A percentile compares a stretch with the other conserved stretches of the same genome.
Conservation (phyloP, 1,139 yeast genomes). For the Debaryomyces coudertii region DNA sequence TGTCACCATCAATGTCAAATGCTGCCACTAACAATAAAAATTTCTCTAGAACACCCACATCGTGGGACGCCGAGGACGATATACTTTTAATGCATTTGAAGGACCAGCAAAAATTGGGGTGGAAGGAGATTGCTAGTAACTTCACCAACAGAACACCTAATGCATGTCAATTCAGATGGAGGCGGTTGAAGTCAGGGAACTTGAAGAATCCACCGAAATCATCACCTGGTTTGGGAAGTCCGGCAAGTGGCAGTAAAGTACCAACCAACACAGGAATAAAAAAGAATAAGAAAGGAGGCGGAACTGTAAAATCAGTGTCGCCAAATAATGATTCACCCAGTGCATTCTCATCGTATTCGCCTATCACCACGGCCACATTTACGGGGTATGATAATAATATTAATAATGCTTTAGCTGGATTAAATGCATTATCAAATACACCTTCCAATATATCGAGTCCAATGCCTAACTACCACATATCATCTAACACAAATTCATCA, state of each 20-base stretch:
- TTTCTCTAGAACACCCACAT: slow-evolving; percentile 57
- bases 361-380: slow-evolving; percentile 41
- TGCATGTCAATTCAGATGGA: slow-evolving; percentile 81
- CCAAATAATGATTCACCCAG: slow-evolving; percentile 14
- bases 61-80: slow-evolving; percentile 80
- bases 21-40: slow-evolving; percentile 18
- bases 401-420: slow-evolving; percentile 50
- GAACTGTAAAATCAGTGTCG: slow-evolving; percentile 2
- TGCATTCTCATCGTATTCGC: slow-evolving; percentile 39
- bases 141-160: slow-evolving; percentile 73
- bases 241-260: slow-evolving; percentile 10
- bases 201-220: slow-evolving; percentile 59
- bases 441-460: slow-evolving; percentile 41
- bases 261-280: slow-evolving; percentile 15
- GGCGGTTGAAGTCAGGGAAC: slow-evolving; percentile 67
- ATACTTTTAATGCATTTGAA: slow-evolving; percentile 66
- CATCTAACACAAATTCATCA: slow-evolving; percentile 23
- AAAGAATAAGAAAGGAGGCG: slow-evolving; percentile 25
- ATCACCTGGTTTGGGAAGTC: slow-evolving; percentile 28
- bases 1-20: slow-evolving; percentile 5
- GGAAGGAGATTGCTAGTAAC: slow-evolving; percentile 75
- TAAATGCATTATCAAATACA: slow-evolving; percentile 47
- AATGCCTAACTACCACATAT: slow-evolving; percentile 21
- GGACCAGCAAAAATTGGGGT: slow-evolving; percentile 71
- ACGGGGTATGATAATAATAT: slow-evolving; percentile 49